Percentiles rank a stretch among this genome's conserved stretches.
These are phyloP conservation scores for Lathyrus sativus DNA, from an alignment of 306 rosid genomes.

Conservation along the genomic window DNA sequence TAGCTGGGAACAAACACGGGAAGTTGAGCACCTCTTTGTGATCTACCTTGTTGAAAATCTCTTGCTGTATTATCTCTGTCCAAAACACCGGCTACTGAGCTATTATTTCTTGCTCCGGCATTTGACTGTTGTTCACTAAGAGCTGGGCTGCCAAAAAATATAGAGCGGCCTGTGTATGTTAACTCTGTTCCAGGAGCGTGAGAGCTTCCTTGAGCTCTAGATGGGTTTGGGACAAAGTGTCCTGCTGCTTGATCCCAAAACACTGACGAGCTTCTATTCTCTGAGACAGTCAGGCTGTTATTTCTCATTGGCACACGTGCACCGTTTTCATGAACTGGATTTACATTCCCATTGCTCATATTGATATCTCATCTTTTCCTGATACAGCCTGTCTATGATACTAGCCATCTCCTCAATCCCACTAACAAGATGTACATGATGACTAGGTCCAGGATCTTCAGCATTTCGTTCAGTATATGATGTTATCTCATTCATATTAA, in stretches of 20 bases:
- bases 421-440: conserved; percentile 69
- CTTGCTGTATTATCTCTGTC: conserved; percentile 52
- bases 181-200: conserved; percentile 65
- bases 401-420: conserved; percentile 79
- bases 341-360: conserved; percentile 48
- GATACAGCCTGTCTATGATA: conserved; percentile 66
- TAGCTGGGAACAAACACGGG: conserved; percentile 76
- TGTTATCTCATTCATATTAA: conserved; percentile 68
- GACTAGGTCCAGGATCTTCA: conserved; percentile 66
- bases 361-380: too few species aligned
- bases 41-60: conserved; percentile 63
- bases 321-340: conserved; percentile 40
- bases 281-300: conserved; percentile 43
- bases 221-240: conserved; percentile 65
- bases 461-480: conserved; percentile 66
- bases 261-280: conserved; percentile 55
- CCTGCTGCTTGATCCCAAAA: conserved; percentile 88
- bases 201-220: conserved; percentile 50
- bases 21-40: conserved; percentile 67
- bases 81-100: conserved; percentile 38
- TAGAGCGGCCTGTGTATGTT: conserved; percentile 64
- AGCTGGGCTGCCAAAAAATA: conserved; percentile 76
- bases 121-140: conserved; percentile 56
- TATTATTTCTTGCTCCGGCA: conserved; percentile 51
- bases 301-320: conserved; percentile 47